Percentiles rank a stretch among this genome's conserved stretches.
Conservation (phyloP, 2,329 filamentous ascomycete species). For the Claviceps quebecensis region DNA sequence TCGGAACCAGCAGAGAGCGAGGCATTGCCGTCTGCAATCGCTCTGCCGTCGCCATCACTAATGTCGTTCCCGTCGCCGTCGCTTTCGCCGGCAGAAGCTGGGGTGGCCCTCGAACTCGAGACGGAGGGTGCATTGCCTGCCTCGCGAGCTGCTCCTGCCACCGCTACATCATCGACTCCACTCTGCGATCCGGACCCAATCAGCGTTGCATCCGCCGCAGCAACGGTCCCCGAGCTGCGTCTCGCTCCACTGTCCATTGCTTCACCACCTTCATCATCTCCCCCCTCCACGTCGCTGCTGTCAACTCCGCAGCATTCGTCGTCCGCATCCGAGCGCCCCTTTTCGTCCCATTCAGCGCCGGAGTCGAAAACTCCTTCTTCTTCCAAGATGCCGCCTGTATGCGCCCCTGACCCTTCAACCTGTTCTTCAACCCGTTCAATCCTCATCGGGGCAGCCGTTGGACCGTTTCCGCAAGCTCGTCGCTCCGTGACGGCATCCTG, state of each 20-base stretch:
- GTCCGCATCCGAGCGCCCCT: conserved; percentile 13
- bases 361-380: conserved; percentile 14
- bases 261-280: conserved; percentile 11
- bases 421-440: not conserved
- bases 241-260: conserved; percentile 22
- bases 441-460: conserved; percentile 1
- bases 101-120: not conserved
- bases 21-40: conserved; percentile 1
- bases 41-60: conserved; percentile 1
- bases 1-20: not conserved
- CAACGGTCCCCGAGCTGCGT: conserved; percentile 16
- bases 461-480: conserved; percentile 5
- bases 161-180: conserved; percentile 22
- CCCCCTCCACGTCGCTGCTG: conserved; percentile 18
- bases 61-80: not conserved
- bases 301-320: conserved; percentile 14
- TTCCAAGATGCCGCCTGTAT: conserved; percentile 43
- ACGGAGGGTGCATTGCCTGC: not conserved
- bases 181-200: conserved; percentile 6
- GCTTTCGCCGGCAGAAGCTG: not conserved
- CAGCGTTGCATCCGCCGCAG: conserved; percentile 8
- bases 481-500: conserved; percentile 7
- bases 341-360: conserved; percentile 13
- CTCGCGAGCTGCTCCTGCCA: conserved; percentile 8
- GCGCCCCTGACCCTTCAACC: conserved; percentile 10